phyloP scores from a whole-genome alignment of 179 eudicot species.

The Beta lomatogona region DNA sequence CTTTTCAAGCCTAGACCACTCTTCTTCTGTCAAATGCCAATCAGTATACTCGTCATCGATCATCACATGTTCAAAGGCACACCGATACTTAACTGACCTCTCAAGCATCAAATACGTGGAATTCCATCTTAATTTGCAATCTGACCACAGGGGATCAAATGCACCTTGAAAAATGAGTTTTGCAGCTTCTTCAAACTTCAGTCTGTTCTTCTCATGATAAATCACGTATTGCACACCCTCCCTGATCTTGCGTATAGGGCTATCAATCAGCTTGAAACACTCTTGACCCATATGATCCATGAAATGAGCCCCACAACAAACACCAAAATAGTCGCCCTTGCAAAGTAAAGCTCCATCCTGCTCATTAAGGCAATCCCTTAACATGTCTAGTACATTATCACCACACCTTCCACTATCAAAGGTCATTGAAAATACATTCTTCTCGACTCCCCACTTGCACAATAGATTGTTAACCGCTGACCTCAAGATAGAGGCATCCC shows the following conservation, averaged over 20 bases:
- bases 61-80: constrained; percentile 28
- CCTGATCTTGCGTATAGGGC: constrained; percentile 4
- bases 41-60: constrained; percentile 18
- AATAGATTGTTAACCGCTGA: neutral
- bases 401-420: constrained; percentile 15
- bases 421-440: constrained; percentile 17
- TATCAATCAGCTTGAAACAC: constrained; percentile 15
- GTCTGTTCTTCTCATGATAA: constrained; percentile 8
- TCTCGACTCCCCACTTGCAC: constrained; percentile 20
- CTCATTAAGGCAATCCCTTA: constrained; percentile 12
- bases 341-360: constrained; percentile 11
- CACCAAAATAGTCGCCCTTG: constrained; percentile 19
- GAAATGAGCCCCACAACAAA: constrained; percentile 22
- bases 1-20: constrained; percentile 24
- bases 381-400: constrained; percentile 8
- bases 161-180: neutral
- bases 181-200: constrained; percentile 24
- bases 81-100: constrained; percentile 14
- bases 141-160: constrained; percentile 20
- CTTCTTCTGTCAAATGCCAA: constrained; percentile 25
- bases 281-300: constrained; percentile 21
- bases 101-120: constrained; percentile 24
- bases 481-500: neutral
- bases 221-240: constrained; percentile 18
- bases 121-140: neutral